phyloP scores from a whole-genome alignment of 345 rosid species.

The Salix brachista region DNA sequence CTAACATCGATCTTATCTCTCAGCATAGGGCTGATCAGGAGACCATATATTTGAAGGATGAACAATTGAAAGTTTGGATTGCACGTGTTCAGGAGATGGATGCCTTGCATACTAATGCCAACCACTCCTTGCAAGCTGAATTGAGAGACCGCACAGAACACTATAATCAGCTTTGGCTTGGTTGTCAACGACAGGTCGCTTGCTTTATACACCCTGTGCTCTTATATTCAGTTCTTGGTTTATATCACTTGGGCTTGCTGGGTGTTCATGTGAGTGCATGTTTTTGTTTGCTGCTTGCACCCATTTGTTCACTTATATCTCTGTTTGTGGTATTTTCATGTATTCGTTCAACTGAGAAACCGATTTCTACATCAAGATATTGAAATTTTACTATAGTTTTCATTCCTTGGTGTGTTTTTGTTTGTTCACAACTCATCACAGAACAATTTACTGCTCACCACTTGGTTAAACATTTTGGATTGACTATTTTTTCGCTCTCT shows the following conservation, averaged over 20 bases:
- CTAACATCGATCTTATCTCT: conserved; percentile 28
- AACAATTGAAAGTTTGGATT: conserved; percentile 81
- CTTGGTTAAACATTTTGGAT: conserved; percentile 1
- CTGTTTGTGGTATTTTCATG: no score
- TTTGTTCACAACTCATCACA: not conserved
- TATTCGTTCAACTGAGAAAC: no score
- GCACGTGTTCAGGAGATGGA: conserved; percentile 84
- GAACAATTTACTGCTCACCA: not conserved
- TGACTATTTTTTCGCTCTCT: not conserved
- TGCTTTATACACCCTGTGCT: conserved; percentile 1
- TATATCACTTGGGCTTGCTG: conserved; percentile 1
- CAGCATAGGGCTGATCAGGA: conserved; percentile 95
- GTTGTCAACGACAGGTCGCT: conserved; percentile 93
- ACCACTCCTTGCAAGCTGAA: conserved; percentile 72
- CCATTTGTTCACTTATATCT: not conserved
- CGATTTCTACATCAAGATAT: not conserved
- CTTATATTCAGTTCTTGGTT: conserved; percentile 3
- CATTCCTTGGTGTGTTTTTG: not conserved
- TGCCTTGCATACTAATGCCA: conserved; percentile 69
- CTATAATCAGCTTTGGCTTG: conserved; percentile 84
- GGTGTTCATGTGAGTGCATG: not conserved
- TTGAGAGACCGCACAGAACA: conserved; percentile 82
- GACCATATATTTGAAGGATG: conserved; percentile 72
- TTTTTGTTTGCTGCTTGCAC: not conserved
- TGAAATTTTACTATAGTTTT: not conserved